A percentile compares a stretch with the other conserved stretches of the same genome.
These are phyloP conservation scores for Erucastrum elatum DNA, from an alignment of 345 rosid genomes.

Conservation along the genomic window DNA sequence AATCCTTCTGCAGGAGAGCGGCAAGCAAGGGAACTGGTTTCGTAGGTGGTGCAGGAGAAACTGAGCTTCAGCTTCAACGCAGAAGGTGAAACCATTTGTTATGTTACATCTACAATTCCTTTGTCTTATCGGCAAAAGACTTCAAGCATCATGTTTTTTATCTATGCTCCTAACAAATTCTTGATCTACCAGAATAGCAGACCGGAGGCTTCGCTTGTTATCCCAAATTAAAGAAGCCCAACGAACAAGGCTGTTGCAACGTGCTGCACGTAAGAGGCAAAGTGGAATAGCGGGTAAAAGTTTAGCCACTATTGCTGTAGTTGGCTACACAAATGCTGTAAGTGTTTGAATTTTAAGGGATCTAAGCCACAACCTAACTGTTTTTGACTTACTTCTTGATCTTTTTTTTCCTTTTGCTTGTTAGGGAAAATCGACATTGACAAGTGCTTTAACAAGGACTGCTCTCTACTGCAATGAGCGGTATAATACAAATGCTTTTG, in stretches of 20 bases:
- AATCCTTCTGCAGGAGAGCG: constrained; percentile 75
- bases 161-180: neutral
- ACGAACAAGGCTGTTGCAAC: constrained; percentile 82
- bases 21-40: constrained; percentile 80
- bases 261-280: constrained; percentile 73
- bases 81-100: constrained; percentile 41
- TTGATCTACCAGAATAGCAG: constrained; percentile 61
- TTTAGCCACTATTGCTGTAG: constrained; percentile 84
- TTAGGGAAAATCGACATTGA: constrained; percentile 92
- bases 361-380: constrained; percentile 6
- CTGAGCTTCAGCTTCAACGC: constrained; percentile 96
- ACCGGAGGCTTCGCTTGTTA: constrained; percentile 60
- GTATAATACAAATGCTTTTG: constrained; percentile 42
- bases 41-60: constrained; percentile 97
- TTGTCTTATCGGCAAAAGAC: neutral
- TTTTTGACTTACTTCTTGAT: neutral
- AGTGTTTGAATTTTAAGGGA: constrained; percentile 36
- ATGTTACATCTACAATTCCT: neutral
- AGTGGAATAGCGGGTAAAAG: constrained; percentile 48
- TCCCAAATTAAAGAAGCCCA: constrained; percentile 80
- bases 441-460: constrained; percentile 64
- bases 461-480: constrained; percentile 82
- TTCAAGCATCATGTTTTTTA: neutral
- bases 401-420: constrained; percentile 13
- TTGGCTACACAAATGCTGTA: constrained; percentile 98